These are phyloP conservation scores for Phaseolus coccineus DNA, from an alignment of 331 rosid species.

Conservation along the genomic window DNA sequence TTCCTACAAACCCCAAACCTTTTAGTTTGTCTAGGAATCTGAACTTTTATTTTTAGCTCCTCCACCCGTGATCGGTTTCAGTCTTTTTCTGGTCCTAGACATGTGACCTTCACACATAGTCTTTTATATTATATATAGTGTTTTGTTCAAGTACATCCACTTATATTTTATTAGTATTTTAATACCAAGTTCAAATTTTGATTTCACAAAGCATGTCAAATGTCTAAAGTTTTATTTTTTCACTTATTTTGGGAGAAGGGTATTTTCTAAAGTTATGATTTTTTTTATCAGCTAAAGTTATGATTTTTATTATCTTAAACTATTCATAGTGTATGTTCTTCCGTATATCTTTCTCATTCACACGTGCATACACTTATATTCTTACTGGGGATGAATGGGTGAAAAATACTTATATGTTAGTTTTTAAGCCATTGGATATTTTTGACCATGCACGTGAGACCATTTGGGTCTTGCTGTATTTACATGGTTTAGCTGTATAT, in stretches of 20 bases:
- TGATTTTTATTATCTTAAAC: neutral
- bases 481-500: neutral
- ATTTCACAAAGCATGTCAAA: neutral
- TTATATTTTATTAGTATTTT: neutral
- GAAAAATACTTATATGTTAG: neutral
- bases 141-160: neutral
- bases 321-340: neutral
- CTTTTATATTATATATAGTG: neutral
- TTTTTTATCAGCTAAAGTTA: neutral
- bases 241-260: neutral
- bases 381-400: neutral
- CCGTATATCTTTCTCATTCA: no score
- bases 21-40: constrained; percentile 46
- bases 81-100: constrained; percentile 44
- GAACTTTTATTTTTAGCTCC: constrained; percentile 39
- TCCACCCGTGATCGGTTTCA: constrained; percentile 57
- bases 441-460: constrained; percentile 42
- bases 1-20: constrained; percentile 32
- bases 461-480: constrained; percentile 38
- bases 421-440: constrained; percentile 8
- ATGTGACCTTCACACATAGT: constrained; percentile 50
- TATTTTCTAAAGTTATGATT: neutral
- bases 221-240: neutral
- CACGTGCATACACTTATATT: neutral
- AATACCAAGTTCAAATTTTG: neutral